Percentiles rank a stretch among this genome's conserved stretches.
phyloP scores from a whole-genome alignment of 2,329 filamentous ascomycete genomes.

The Clathrospora elynae region DNA sequence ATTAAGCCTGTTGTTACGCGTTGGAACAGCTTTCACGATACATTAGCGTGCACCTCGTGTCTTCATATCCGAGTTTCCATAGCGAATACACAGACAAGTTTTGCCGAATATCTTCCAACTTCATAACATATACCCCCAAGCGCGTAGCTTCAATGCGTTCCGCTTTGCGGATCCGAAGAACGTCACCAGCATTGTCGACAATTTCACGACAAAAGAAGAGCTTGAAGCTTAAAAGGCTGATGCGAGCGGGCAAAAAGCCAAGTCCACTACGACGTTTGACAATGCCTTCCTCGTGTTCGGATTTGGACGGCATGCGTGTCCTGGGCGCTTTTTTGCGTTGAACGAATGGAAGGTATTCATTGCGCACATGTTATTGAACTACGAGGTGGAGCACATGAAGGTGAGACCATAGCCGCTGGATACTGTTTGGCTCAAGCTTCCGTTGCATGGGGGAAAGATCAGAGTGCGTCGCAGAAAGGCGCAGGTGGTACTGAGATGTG shows the following conservation, averaged over 20 bases:
- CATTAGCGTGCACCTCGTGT: no score
- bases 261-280: constrained; percentile 23
- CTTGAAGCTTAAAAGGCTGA: constrained; percentile 12
- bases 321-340: constrained; percentile 22
- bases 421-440: constrained; percentile 20
- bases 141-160: constrained; percentile 21
- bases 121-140: constrained; percentile 20
- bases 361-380: constrained; percentile 23
- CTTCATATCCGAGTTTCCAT: constrained; percentile 12
- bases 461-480: constrained; percentile 6
- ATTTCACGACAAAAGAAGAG: constrained; percentile 18
- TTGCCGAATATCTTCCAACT: no score
- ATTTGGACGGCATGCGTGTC: constrained; percentile 21
- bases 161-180: constrained; percentile 19
- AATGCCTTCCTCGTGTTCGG: constrained; percentile 24
- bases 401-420: constrained; percentile 18
- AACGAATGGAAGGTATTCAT: constrained; percentile 28
- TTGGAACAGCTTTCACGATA: no score
- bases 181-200: constrained; percentile 19
- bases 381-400: constrained; percentile 19
- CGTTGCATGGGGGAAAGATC: constrained; percentile 14
- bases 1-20: no score
- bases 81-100: no score
- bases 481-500: not conserved
- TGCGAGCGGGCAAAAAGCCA: constrained; percentile 11